Evolutionary conservation across 257 asterid species (phyloP).

Genomic region (Solanum chmielewskii): DNA sequence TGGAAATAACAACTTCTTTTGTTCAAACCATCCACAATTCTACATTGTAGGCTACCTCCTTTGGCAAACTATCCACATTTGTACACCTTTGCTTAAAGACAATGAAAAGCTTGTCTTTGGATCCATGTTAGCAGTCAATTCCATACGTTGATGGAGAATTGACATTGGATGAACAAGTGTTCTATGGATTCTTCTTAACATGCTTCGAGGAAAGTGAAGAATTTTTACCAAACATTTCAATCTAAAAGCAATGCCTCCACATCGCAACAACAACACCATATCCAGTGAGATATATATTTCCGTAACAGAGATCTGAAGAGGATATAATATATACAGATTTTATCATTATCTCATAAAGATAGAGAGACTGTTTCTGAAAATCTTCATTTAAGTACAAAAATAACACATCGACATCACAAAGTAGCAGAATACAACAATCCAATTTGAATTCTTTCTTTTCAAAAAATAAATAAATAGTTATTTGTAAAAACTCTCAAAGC

Average conservation of each 20-base stretch:
- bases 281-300: too few species aligned
- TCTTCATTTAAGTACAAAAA: too few species aligned
- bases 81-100: background rate
- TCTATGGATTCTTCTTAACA: background rate
- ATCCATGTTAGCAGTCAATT: background rate
- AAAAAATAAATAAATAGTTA: background rate
- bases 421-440: background rate
- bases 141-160: background rate
- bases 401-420: background rate
- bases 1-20: too few species aligned
- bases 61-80: background rate
- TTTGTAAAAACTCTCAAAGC: background rate
- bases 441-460: background rate
- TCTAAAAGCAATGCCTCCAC: too few species aligned
- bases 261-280: too few species aligned
- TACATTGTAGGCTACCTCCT: background rate
- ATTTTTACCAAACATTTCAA: too few species aligned
- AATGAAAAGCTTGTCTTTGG: background rate
- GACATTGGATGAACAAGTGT: background rate
- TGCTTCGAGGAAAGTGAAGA: too few species aligned
- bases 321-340: too few species aligned
- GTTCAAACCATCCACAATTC: background rate
- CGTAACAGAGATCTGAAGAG: too few species aligned
- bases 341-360: too few species aligned
- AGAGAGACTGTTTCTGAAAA: too few species aligned